Percentiles rank a stretch among this genome's conserved stretches.
These are phyloP conservation scores for Heterococcus sp. DNA, from an alignment of 108 stramenopile genomes.

Conservation along the genomic window DNA sequence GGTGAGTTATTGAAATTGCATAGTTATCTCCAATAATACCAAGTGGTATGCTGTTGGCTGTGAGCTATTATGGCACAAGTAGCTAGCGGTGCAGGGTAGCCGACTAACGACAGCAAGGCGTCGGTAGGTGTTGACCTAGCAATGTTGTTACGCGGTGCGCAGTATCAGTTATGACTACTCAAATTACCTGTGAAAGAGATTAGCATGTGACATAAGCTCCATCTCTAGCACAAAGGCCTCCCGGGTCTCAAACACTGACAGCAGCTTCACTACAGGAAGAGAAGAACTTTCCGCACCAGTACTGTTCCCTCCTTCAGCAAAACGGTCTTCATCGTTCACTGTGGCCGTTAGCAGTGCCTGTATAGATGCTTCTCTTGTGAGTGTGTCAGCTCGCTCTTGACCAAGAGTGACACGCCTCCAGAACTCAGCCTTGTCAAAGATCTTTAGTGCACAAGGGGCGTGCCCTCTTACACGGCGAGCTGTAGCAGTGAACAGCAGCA, in stretches of 20 bases:
- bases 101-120: no score
- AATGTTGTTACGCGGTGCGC: no score
- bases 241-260: constrained; percentile 76
- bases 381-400: constrained; percentile 76
- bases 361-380: constrained; percentile 76
- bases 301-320: no score
- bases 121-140: no score
- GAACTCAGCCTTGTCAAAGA: constrained; percentile 80
- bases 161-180: no score
- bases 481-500: no score
- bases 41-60: no score
- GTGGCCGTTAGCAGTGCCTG: constrained; percentile 44
- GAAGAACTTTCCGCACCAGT: constrained; percentile 45
- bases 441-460: constrained; percentile 67
- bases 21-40: no score
- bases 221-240: constrained; percentile 76
- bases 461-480: background rate
- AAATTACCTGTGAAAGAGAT: constrained; percentile 75
- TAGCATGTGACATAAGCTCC: constrained; percentile 74
- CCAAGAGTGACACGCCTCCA: constrained; percentile 75
- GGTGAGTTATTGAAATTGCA: no score
- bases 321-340: no score
- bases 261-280: constrained; percentile 62
- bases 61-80: no score
- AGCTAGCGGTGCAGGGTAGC: no score